Evolutionary conservation across 176 grass and related monocot genomes (phyloP).

Genomic region (Raddia guianensis): DNA sequence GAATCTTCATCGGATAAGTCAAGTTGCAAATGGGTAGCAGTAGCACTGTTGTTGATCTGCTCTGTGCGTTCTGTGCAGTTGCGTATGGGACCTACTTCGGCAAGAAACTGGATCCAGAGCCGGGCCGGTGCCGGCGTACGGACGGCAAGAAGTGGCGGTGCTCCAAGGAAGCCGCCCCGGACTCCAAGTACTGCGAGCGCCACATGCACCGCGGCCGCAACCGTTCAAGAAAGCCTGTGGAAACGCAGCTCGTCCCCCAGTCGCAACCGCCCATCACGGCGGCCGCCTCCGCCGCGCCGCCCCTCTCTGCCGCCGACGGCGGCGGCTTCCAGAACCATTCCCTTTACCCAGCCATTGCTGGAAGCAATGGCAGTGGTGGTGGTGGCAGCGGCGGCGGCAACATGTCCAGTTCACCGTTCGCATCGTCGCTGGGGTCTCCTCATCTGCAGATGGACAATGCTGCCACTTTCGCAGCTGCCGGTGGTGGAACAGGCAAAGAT

Average conservation of each 20-base stretch:
- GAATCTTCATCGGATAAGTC: not conserved
- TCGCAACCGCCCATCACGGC: conserved; percentile 30
- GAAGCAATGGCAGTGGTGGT: conserved; percentile 36
- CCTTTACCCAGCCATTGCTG: conserved; percentile 47
- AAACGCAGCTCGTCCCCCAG: conserved; percentile 68
- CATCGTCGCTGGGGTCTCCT: conserved; percentile 43
- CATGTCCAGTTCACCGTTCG: conserved; percentile 27
- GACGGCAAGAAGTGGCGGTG: conserved; percentile 99
- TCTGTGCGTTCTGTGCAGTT: conserved; percentile 40
- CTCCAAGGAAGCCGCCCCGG: conserved; percentile 79
- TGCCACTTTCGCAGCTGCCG: conserved; percentile 39
- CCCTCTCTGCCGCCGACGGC: conserved; percentile 20
- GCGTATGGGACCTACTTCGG: conserved; percentile 65
- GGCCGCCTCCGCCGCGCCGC: conserved; percentile 3
- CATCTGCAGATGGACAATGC: conserved; percentile 51
- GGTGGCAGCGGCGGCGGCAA: conserved; percentile 36
- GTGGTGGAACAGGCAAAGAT: conserved; percentile 51
- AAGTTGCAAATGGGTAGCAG: not conserved
- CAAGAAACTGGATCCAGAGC: conserved; percentile 89
- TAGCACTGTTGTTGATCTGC: not conserved
- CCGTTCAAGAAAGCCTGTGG: conserved; percentile 99
- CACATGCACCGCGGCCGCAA: conserved; percentile 95
- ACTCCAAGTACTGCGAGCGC: conserved; percentile 97
- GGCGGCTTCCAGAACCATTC: conserved; percentile 52
- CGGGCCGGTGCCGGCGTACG: conserved; percentile 85